Conservation (phyloP, 192 early-diverging fungal genomes). For the Phycomyces blakesleeanus region DNA sequence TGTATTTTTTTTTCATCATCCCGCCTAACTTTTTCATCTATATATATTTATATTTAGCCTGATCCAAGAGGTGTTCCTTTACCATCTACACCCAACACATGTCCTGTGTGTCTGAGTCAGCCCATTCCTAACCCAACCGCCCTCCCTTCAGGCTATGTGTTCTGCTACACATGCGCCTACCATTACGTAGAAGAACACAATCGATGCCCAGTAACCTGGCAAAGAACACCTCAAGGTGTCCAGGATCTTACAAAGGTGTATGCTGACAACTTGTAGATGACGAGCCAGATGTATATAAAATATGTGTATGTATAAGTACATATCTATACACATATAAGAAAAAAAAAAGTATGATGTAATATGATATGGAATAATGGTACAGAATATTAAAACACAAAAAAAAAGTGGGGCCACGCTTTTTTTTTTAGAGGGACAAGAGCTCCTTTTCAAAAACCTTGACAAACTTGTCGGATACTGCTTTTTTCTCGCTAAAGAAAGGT, state of each 20-base stretch:
- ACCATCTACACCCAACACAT: slow-evolving; percentile 68
- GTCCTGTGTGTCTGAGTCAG: slow-evolving; percentile 68
- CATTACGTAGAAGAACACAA: slow-evolving; percentile 65
- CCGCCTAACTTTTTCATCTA: not conserved
- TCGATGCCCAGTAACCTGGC: slow-evolving; percentile 77
- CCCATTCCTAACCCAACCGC: slow-evolving; percentile 83
- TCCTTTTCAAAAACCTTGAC: slow-evolving; percentile 32
- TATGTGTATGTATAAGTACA: too few relatives aligned
- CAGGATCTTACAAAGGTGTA: slow-evolving; percentile 71
- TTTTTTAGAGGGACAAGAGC: slow-evolving; percentile 9
- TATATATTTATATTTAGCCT: slow-evolving; percentile 42
- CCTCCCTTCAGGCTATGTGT: slow-evolving; percentile 85
- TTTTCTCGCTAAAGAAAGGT: slow-evolving; percentile 28
- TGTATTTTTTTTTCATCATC: not conserved
- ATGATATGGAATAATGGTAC: too few relatives aligned
- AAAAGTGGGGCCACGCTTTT: not conserved
- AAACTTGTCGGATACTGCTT: slow-evolving; percentile 2
- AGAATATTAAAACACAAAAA: too few relatives aligned
- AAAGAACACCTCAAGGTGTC: slow-evolving; percentile 33
- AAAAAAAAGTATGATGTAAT: not conserved
- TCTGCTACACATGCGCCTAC: slow-evolving; percentile 89
- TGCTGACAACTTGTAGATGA: slow-evolving; percentile 24
- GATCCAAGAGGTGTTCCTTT: slow-evolving; percentile 70
- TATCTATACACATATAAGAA: not conserved
- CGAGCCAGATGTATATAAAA: too few relatives aligned